Evolutionary conservation across 148 eudicot genomes (phyloP).

Genomic region (Diospyros kaki): DNA sequence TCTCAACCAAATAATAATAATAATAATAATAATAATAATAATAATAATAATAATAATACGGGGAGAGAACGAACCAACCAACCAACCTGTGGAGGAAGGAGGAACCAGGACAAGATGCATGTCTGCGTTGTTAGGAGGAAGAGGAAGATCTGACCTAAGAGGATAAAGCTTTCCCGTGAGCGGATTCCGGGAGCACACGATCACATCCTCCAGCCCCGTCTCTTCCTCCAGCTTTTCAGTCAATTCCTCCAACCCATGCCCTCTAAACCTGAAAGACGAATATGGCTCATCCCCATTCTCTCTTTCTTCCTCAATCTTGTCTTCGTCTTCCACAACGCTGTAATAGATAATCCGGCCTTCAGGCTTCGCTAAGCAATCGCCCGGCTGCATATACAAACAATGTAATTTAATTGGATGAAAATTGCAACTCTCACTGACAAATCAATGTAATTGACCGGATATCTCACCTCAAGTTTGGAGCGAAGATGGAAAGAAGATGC

Average conservation of each 20-base stretch:
- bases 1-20: no score
- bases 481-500: constrained; percentile 20
- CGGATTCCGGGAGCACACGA: constrained; percentile 58
- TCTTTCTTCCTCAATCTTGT: constrained; percentile 34
- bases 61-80: neutral
- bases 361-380: constrained; percentile 32
- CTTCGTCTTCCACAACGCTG: constrained; percentile 54
- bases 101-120: constrained; percentile 75
- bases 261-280: constrained; percentile 36
- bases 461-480: constrained; percentile 33
- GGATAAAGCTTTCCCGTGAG: constrained; percentile 79
- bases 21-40: no score
- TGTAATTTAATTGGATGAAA: neutral
- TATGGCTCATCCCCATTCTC: constrained; percentile 32
- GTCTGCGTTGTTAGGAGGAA: constrained; percentile 81
- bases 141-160: constrained; percentile 66
- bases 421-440: neutral
- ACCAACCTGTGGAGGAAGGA: constrained; percentile 70
- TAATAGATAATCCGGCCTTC: constrained; percentile 63
- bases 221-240: constrained; percentile 58
- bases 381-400: constrained; percentile 31
- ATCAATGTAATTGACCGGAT: neutral
- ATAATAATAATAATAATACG: neutral
- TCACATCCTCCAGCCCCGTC: constrained; percentile 55
- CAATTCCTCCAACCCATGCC: constrained; percentile 59